Conservation (phyloP, 257 asterid species). For the Voacanga thouarsii region DNA sequence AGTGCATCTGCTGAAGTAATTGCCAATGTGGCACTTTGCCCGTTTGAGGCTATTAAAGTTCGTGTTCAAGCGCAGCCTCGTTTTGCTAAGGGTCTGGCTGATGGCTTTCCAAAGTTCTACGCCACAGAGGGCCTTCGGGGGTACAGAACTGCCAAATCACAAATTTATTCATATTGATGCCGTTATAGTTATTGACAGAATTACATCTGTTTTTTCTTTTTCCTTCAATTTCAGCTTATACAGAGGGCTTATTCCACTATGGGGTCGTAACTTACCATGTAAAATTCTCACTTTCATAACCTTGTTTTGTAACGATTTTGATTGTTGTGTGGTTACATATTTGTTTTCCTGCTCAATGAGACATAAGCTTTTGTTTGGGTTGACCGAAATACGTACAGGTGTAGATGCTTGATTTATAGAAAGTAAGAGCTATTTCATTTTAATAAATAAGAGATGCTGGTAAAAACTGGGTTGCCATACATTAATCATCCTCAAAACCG, state of each 20-base stretch:
- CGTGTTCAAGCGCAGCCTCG: slow-evolving; percentile 46
- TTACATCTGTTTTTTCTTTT: slow-evolving; percentile 3
- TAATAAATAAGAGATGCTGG: neutral
- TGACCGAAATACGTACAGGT: neutral
- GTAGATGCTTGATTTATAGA: neutral
- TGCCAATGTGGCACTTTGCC: slow-evolving; percentile 43
- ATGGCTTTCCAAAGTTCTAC: slow-evolving; percentile 45
- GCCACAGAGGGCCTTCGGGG: slow-evolving; percentile 40
- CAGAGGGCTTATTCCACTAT: slow-evolving; percentile 44
- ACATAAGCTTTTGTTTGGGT: neutral
- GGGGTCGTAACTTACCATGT: slow-evolving; percentile 51
- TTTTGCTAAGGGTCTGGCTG: slow-evolving; percentile 40
- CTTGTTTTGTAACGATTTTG: neutral
- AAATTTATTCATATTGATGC: slow-evolving; percentile 1
- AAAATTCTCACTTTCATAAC: slow-evolving; percentile 16
- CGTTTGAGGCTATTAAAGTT: slow-evolving; percentile 49
- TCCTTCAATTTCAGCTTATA: slow-evolving; percentile 35
- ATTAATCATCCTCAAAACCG: neutral
- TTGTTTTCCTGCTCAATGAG: neutral
- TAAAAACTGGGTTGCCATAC: neutral
- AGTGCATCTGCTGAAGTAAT: slow-evolving; percentile 45
- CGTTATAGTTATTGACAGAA: neutral
- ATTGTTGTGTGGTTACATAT: neutral
- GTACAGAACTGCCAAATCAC: slow-evolving; percentile 22
- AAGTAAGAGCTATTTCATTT: neutral